Conservation (phyloP, 108 stramenopile species). For the Chaetoceros muelleri region DNA sequence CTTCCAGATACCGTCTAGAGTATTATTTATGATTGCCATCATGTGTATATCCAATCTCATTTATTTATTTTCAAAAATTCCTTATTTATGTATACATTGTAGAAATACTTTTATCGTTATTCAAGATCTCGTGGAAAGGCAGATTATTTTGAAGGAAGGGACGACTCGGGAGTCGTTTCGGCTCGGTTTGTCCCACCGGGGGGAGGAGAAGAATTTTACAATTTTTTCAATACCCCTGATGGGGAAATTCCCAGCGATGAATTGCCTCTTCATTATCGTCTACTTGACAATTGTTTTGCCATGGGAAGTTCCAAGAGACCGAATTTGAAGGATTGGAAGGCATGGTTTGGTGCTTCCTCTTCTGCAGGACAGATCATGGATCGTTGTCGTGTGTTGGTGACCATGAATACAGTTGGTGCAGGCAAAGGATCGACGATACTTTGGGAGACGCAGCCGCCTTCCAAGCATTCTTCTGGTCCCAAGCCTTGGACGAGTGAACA, state of each 20-base stretch:
- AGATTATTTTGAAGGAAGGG: constrained; percentile 81
- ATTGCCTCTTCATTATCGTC: constrained; percentile 24
- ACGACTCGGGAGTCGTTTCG: constrained; percentile 80
- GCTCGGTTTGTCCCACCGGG: constrained; percentile 51
- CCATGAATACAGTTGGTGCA: constrained; percentile 76
- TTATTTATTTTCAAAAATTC: constrained; percentile 9
- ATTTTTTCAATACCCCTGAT: constrained; percentile 26
- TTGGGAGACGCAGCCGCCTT: constrained; percentile 68
- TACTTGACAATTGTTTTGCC: constrained; percentile 71
- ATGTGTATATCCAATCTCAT: constrained; percentile 6
- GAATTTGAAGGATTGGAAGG: constrained; percentile 47
- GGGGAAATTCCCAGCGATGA: constrained; percentile 24
- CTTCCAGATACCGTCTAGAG: not conserved
- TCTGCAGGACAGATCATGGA: constrained; percentile 16
- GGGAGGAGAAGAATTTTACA: constrained; percentile 38
- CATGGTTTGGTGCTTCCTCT: constrained; percentile 37
- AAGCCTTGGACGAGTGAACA: constrained; percentile 75
- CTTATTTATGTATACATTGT: not conserved
- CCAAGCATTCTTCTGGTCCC: constrained; percentile 40
- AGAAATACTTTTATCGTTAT: constrained; percentile 88
- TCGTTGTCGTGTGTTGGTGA: constrained; percentile 77
- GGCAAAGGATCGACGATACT: constrained; percentile 73
- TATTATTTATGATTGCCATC: not conserved
- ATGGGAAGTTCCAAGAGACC: constrained; percentile 65
- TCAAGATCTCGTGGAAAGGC: constrained; percentile 73